Evolutionary conservation across 2,329 filamentous ascomycete species (phyloP).

Genomic region (Lasiodiplodia gonubiensis): DNA sequence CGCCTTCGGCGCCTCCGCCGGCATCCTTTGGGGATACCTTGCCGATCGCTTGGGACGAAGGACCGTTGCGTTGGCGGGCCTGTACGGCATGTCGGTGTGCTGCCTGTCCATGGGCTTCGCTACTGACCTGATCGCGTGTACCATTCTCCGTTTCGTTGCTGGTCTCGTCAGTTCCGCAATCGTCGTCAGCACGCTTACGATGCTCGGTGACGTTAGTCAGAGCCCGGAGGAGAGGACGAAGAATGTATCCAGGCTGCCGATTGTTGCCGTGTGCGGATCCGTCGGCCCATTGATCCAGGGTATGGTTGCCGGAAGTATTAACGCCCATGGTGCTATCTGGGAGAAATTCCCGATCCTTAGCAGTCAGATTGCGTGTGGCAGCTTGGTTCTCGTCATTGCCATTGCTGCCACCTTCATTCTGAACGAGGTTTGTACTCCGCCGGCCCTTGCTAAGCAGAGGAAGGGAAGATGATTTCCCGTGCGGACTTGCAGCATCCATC

Average conservation of each 20-base stretch:
- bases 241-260: constrained; percentile 52
- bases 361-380: constrained; percentile 52
- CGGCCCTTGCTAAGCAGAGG: not conserved
- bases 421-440: constrained; percentile 44
- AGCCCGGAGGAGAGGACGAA: constrained; percentile 45
- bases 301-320: constrained; percentile 49
- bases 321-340: constrained; percentile 51
- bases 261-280: constrained; percentile 53
- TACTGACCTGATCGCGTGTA: constrained; percentile 49
- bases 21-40: constrained; percentile 53
- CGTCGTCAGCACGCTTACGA: constrained; percentile 52
- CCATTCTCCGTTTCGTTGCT: constrained; percentile 51
- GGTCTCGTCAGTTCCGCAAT: constrained; percentile 53
- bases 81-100: constrained; percentile 52
- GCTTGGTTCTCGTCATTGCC: constrained; percentile 49
- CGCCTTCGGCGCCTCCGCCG: constrained; percentile 53
- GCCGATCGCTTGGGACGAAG: constrained; percentile 52
- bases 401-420: constrained; percentile 48
- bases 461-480: not conserved
- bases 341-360: constrained; percentile 51
- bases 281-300: constrained; percentile 53
- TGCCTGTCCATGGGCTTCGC: constrained; percentile 56
- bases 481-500: not conserved
- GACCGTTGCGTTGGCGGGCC: constrained; percentile 52
- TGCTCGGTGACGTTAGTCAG: constrained; percentile 53